Evolutionary conservation across 129 eudicot species (phyloP).

Genomic region (Centrapalus pauciflorus): DNA sequence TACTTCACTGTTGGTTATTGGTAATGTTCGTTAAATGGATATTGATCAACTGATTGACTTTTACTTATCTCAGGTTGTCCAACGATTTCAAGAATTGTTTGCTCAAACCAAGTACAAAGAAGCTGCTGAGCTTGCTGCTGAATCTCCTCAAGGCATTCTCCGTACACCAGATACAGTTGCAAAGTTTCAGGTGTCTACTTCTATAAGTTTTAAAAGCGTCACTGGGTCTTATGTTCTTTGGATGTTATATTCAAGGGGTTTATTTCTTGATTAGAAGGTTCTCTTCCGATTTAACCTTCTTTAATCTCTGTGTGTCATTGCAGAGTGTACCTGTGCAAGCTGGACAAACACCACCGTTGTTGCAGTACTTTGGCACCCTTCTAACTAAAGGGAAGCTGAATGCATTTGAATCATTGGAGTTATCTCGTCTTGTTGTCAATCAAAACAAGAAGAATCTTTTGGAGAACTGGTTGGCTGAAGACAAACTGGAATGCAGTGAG

Average conservation of each 20-base stretch:
- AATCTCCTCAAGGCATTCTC: constrained; percentile 95
- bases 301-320: constrained; percentile 14
- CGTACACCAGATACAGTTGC: constrained; percentile 99
- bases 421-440: constrained; percentile 94
- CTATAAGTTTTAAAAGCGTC: not conserved
- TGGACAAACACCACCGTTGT: constrained; percentile 95
- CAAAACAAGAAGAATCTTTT: constrained; percentile 91
- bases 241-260: not conserved
- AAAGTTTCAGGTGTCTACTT: constrained; percentile 69
- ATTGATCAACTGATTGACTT: constrained; percentile 7
- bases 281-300: not conserved
- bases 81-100: constrained; percentile 95
- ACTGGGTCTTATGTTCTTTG: not conserved
- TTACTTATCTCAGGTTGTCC: constrained; percentile 67
- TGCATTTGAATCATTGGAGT: constrained; percentile 93
- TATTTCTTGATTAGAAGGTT: not conserved
- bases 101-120: constrained; percentile 99
- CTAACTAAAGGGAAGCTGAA: constrained; percentile 88
- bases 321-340: constrained; percentile 99
- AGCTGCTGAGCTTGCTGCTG: constrained; percentile 99
- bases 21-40: not conserved
- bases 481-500: constrained; percentile 94
- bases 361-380: constrained; percentile 95
- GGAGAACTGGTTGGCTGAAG: constrained; percentile 98
- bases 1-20: not conserved